phyloP scores from a whole-genome alignment of 1,284 basidiomycete species.

The Puccinia sorghi region DNA sequence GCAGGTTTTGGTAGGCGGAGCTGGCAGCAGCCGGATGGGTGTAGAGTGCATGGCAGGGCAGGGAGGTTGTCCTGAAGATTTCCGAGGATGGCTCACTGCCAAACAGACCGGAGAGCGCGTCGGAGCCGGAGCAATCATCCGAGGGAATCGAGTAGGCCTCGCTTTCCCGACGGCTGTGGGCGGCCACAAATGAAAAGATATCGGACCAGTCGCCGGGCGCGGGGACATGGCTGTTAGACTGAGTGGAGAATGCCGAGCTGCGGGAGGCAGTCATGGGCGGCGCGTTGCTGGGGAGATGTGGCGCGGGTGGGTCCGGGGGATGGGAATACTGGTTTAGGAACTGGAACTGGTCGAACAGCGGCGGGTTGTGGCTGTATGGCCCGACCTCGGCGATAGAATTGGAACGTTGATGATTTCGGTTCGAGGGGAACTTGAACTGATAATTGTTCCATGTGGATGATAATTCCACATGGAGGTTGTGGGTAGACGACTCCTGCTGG shows the following conservation, averaged over 20 bases:
- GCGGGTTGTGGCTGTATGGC: not conserved
- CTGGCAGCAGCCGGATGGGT: not conserved
- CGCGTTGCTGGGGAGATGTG: not conserved
- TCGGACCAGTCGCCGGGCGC: not conserved
- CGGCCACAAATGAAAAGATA: not conserved
- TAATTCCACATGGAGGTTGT: too few species aligned
- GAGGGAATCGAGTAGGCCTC: not conserved
- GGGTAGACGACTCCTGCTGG: not conserved
- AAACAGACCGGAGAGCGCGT: not conserved
- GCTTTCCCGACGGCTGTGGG: not conserved
- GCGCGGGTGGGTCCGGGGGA: not conserved
- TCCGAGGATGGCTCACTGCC: not conserved
- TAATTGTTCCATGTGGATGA: not conserved
- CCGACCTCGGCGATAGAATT: not conserved
- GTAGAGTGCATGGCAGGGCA: not conserved
- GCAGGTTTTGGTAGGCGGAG: not conserved
- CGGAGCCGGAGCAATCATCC: slow-evolving; percentile 1
- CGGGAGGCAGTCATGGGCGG: not conserved
- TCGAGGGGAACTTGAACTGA: not conserved
- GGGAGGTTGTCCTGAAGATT: not conserved
- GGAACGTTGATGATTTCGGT: not conserved
- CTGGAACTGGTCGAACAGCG: slow-evolving; percentile 6
- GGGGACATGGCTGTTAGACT: not conserved
- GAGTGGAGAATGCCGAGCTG: not conserved
- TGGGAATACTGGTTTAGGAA: not conserved